These are phyloP conservation scores for Adansonia grandidieri DNA, from an alignment of 441 rosid species.

Conservation along the genomic window DNA sequence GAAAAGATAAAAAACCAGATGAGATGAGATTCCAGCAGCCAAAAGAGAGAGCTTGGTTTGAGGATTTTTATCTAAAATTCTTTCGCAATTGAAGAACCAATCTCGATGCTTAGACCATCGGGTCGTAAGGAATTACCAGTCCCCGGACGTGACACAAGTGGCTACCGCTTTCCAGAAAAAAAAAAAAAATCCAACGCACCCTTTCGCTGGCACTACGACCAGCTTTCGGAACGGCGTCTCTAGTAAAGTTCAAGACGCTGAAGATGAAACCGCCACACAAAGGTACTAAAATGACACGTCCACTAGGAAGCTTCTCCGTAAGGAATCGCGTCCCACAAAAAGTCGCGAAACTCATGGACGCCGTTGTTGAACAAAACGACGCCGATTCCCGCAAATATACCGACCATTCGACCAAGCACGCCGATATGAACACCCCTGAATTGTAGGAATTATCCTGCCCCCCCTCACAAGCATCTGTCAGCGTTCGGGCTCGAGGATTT, in stretches of 20 bases:
- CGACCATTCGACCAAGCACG: conserved; percentile 54
- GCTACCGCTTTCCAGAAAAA: conserved; percentile 63
- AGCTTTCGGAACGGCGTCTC: conserved; percentile 20
- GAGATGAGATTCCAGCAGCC: conserved; percentile 71
- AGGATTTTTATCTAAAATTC: conserved; percentile 52
- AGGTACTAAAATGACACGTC: conserved; percentile 63
- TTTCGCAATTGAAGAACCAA: conserved; percentile 77
- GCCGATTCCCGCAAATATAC: conserved; percentile 68
- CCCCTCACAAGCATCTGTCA: not conserved
- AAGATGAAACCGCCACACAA: conserved; percentile 73
- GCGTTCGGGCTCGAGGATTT: not conserved
- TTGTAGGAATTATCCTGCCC: conserved; percentile 13
- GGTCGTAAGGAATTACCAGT: conserved; percentile 92
- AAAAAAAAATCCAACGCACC: conserved; percentile 51
- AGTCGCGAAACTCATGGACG: conserved; percentile 72
- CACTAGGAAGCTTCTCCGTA: conserved; percentile 81
- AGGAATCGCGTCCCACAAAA: conserved; percentile 87
- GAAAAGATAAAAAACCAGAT: conserved; percentile 57
- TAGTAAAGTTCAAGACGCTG: conserved; percentile 47
- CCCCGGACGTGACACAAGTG: conserved; percentile 80
- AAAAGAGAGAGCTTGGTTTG: conserved; percentile 65
- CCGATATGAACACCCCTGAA: conserved; percentile 47
- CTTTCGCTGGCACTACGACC: conserved; percentile 21
- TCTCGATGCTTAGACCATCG: conserved; percentile 94
- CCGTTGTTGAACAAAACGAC: conserved; percentile 74